Evolutionary conservation across 306 rosid genomes (phyloP), one percentile per base, ranked within the genome.

Genomic region (Astragalus glycyphyllos): DNA sequence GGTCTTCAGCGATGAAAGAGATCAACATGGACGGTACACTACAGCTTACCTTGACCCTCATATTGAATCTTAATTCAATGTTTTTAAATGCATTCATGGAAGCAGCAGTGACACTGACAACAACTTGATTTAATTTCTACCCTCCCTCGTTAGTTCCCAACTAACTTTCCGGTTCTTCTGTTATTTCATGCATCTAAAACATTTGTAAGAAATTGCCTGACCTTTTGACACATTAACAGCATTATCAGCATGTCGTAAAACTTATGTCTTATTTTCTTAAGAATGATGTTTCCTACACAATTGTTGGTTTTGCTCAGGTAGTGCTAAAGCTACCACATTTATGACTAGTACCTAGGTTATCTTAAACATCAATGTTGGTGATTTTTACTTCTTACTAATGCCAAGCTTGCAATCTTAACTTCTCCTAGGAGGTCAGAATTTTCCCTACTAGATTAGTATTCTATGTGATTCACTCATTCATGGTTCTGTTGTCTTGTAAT

Each of bases 1-100:
- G 98, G 86, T 69, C 74, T 79, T 79, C 86, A 44, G 55, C 82
- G 38, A 68, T 48, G 85, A 75, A 87, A 77, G 81, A 73, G 82
- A 80, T 83, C 68, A 79, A 87, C 79, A 48, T 68, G 71, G 44
- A 47, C 50, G 97, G 97, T 90, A 73, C 80, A 79, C 96, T 90
- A 73, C 80, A 79, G 31, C 71, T 48, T 63, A 55, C 77, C 77
- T 59, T 40, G 34, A 46, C 58, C 51, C 57, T 68, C 49, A 42
- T 72, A 37, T 68, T 40, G 17, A 61, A 35, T 56, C 17, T 32
- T 38, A 26, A 7, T 63, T 78, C 17, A 35, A 34, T 67, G 49
- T 56, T 46, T 58, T 23, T 11, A 20, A 54, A 51, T 14, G 23
- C 42, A 17, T 69, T 70, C 57, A 26, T 45, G 31, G 67, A 73